Percentiles rank a stretch among this genome's conserved stretches.
These are phyloP conservation scores for Filobasidium floriforme DNA, from an alignment of 768 basidiomycete species.

Conservation along the genomic window DNA sequence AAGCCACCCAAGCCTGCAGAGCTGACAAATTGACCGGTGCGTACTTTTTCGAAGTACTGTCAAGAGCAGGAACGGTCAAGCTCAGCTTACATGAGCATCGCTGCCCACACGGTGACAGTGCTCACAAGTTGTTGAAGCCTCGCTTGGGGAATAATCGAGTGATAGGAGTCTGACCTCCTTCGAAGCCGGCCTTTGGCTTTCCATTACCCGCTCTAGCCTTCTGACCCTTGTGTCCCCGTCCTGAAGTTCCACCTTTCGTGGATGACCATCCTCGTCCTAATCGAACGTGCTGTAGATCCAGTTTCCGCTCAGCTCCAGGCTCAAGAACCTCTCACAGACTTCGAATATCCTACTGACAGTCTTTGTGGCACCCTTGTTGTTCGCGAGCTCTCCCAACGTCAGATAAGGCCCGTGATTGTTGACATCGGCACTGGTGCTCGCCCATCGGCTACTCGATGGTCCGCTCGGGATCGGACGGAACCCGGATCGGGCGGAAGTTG, in stretches of 20 bases:
- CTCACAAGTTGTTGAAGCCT: constrained; percentile 88
- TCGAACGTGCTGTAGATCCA: constrained; percentile 47
- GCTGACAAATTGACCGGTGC: constrained; percentile 79
- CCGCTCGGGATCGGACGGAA: constrained; percentile 16
- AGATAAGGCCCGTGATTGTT: constrained; percentile 17
- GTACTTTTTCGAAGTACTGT: constrained; percentile 65
- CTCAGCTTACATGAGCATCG: background rate
- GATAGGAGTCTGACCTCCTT: constrained; percentile 94
- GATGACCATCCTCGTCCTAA: constrained; percentile 89
- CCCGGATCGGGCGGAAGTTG: background rate
- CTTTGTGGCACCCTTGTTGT: constrained; percentile 34
- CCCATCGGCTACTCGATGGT: constrained; percentile 29
- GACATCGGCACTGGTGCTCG: constrained; percentile 23
- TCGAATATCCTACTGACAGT: constrained; percentile 22
- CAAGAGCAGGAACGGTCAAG: background rate
- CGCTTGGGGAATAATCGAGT: constrained; percentile 84
- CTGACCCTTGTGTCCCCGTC: constrained; percentile 91
- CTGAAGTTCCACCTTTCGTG: constrained; percentile 82
- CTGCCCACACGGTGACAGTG: constrained; percentile 22
- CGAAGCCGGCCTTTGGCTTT: constrained; percentile 72
- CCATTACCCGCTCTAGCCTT: constrained; percentile 85
- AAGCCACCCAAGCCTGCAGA: constrained; percentile 83
- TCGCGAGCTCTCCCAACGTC: constrained; percentile 32
- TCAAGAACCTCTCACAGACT: background rate
- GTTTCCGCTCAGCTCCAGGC: background rate